Evolutionary conservation across 495 filamentous ascomycete species (phyloP).

Genomic region (Penicillium egyptiacum): DNA sequence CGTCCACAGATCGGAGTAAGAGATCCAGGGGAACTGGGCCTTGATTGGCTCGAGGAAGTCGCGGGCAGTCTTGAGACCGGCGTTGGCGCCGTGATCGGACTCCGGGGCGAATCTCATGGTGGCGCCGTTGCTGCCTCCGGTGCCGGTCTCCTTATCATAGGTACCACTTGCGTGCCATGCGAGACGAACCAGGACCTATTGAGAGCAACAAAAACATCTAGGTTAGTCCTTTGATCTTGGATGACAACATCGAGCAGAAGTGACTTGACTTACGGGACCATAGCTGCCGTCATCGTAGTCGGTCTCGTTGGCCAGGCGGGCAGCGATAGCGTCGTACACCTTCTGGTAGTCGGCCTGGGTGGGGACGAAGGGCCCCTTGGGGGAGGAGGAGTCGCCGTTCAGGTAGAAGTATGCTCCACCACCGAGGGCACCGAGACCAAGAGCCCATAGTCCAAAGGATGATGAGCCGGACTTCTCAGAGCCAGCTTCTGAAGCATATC

Average conservation of each 20-base stretch:
- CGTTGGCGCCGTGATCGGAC: constrained; percentile 89
- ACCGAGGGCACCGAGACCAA: constrained; percentile 57
- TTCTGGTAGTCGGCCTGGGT: constrained; percentile 89
- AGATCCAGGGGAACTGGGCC: constrained; percentile 89
- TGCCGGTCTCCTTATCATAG: constrained; percentile 85
- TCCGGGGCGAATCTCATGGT: constrained; percentile 98
- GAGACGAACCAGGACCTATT: constrained; percentile 68
- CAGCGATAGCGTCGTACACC: constrained; percentile 88
- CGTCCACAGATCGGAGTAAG: constrained; percentile 95
- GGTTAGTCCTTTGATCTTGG: constrained; percentile 16
- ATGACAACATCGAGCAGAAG: background rate
- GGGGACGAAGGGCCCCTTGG: constrained; percentile 60
- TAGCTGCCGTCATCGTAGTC: constrained; percentile 98
- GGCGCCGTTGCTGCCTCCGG: constrained; percentile 93
- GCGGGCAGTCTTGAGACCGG: constrained; percentile 81
- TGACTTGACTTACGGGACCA: constrained; percentile 62
- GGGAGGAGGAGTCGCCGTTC: constrained; percentile 46
- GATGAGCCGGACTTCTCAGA: constrained; percentile 53
- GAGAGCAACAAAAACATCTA: background rate
- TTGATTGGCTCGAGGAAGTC: constrained; percentile 93
- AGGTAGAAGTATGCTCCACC: constrained; percentile 72
- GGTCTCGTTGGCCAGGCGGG: constrained; percentile 77
- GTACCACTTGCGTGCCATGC: constrained; percentile 88
- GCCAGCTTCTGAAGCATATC: constrained; percentile 70
- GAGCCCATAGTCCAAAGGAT: constrained; percentile 47